A percentile compares a stretch with the other conserved stretches of the same genome.
phyloP scores from a whole-genome alignment of 179 eudicot genomes.

The Amaranthus tricolor region DNA sequence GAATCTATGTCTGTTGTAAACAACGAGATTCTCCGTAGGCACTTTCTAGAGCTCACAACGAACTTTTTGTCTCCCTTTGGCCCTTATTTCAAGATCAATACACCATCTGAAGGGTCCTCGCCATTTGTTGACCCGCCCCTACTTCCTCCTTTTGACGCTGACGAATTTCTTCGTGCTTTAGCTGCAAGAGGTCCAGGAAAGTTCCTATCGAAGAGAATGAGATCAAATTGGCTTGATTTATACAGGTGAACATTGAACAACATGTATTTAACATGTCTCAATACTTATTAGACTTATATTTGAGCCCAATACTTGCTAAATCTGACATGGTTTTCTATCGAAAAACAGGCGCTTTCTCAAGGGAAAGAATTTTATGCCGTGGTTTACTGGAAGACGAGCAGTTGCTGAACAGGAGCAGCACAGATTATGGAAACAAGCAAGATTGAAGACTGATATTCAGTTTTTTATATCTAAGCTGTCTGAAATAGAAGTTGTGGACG shows the following conservation, averaged over 20 bases:
- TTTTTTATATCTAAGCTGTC: slow-evolving; percentile 64
- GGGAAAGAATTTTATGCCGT: slow-evolving; percentile 81
- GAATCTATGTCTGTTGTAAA: slow-evolving; percentile 99
- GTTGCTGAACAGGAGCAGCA: slow-evolving; percentile 83
- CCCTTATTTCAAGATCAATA: slow-evolving; percentile 73
- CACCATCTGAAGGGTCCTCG: slow-evolving; percentile 86
- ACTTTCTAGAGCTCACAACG: slow-evolving; percentile 93
- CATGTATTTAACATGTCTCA: neutral
- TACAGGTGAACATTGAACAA: slow-evolving; percentile 52
- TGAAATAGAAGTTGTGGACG: slow-evolving; percentile 80
- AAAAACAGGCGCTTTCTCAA: slow-evolving; percentile 67
- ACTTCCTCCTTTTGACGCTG: slow-evolving; percentile 57
- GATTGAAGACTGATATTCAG: slow-evolving; percentile 67
- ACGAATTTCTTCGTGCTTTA: slow-evolving; percentile 72
- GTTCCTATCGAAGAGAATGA: slow-evolving; percentile 87
- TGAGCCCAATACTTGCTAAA: slow-evolving; percentile 2
- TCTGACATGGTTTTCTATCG: neutral
- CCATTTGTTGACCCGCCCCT: slow-evolving; percentile 93
- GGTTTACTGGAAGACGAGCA: slow-evolving; percentile 84
- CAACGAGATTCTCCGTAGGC: slow-evolving; percentile 91
- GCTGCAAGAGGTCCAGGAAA: slow-evolving; percentile 97
- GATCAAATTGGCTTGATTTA: slow-evolving; percentile 86
- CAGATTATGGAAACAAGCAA: slow-evolving; percentile 84
- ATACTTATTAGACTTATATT: neutral
- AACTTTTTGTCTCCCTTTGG: slow-evolving; percentile 96